phyloP scores from a whole-genome alignment of 331 rosid genomes.

The Acacia concinna region DNA sequence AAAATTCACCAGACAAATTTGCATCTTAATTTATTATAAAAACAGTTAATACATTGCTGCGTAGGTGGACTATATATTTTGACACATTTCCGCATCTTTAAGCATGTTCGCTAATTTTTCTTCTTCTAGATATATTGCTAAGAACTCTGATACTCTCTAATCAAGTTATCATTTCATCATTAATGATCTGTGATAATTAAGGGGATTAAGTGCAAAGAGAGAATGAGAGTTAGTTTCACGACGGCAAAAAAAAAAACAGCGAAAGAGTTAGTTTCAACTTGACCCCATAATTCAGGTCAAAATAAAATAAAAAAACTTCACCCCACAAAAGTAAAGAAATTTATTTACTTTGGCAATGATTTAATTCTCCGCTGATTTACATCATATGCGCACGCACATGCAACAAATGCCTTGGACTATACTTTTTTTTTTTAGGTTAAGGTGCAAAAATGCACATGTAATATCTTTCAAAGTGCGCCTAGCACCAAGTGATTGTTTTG shows the following conservation, averaged over 20 bases:
- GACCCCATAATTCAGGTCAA: too few relatives aligned
- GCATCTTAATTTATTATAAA: not conserved
- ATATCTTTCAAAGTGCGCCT: too few relatives aligned
- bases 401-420: not conserved
- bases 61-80: not conserved
- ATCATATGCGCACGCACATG: not conserved
- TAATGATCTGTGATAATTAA: too few relatives aligned
- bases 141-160: not conserved
- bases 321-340: not conserved
- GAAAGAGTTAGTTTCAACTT: too few relatives aligned
- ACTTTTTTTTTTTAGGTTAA: too few relatives aligned
- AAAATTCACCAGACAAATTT: too few relatives aligned
- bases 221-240: not conserved
- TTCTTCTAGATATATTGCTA: not conserved
- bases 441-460: too few relatives aligned
- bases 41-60: not conserved
- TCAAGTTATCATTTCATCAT: not conserved
- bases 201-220: not conserved
- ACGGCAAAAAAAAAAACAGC: too few relatives aligned
- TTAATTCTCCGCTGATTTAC: not conserved
- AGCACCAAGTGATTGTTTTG: too few relatives aligned
- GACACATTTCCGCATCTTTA: not conserved
- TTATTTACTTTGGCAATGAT: not conserved
- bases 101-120: not conserved
- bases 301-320: too few relatives aligned